A percentile compares a stretch with the other conserved stretches of the same genome.
Conservation (phyloP, 805 yeast species). For the Sugiyamaella smithiae region DNA sequence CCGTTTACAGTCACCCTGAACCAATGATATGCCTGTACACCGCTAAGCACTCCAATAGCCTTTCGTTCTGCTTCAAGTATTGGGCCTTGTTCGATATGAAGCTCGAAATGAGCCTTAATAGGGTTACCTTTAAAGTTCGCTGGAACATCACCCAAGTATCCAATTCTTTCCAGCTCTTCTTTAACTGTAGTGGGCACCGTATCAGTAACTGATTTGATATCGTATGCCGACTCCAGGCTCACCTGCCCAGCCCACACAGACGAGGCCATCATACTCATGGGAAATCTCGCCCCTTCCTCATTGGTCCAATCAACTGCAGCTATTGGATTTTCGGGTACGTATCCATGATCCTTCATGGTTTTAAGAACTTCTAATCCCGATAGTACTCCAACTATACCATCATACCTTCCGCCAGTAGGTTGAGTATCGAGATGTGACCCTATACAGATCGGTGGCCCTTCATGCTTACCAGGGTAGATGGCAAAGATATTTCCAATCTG, state of each 20-base stretch:
- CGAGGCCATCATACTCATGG: slow-evolving; percentile 61
- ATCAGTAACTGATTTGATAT: slow-evolving; percentile 53
- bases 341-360: slow-evolving; percentile 56
- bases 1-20: slow-evolving; percentile 52
- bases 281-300: slow-evolving; percentile 75
- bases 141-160: slow-evolving; percentile 52
- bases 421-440: slow-evolving; percentile 76
- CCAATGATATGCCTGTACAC: slow-evolving; percentile 68
- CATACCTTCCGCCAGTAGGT: slow-evolving; percentile 75
- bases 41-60: slow-evolving; percentile 61
- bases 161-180: slow-evolving; percentile 56
- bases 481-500: slow-evolving; percentile 69
- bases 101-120: slow-evolving; percentile 64
- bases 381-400: slow-evolving; percentile 66
- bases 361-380: slow-evolving; percentile 64
- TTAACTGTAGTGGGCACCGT: slow-evolving; percentile 42
- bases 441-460: slow-evolving; percentile 55
- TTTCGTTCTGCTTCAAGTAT: slow-evolving; percentile 54
- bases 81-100: slow-evolving; percentile 77
- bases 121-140: slow-evolving; percentile 51
- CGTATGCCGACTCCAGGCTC: slow-evolving; percentile 47
- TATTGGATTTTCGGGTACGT: slow-evolving; percentile 59
- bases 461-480: slow-evolving; percentile 53
- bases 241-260: slow-evolving; percentile 61
- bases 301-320: slow-evolving; percentile 68